Percentiles rank a stretch among this genome's conserved stretches.
Evolutionary conservation across 768 basidiomycete genomes (phyloP).

Genomic region (Hortiboletus campestris): DNA sequence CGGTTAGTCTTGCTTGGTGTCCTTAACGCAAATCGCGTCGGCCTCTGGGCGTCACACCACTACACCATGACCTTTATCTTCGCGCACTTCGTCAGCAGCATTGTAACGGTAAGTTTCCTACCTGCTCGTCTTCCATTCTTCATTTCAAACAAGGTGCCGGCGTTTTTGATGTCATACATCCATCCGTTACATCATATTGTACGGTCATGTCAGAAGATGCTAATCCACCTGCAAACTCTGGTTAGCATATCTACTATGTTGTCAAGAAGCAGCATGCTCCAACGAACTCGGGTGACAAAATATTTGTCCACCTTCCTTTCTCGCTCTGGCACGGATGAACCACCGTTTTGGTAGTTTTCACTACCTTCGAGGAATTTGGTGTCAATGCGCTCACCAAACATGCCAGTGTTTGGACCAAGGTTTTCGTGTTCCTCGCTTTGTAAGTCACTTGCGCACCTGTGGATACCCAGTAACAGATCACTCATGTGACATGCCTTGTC

Average conservation of each 20-base stretch:
- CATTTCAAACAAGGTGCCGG: conserved; percentile 7
- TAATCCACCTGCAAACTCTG: conserved; percentile 10
- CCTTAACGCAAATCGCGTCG: conserved; percentile 87
- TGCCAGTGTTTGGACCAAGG: conserved; percentile 88
- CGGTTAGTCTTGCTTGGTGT: conserved; percentile 85
- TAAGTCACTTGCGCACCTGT: conserved; percentile 35
- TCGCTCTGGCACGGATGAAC: conserved; percentile 95
- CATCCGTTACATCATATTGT: conserved; percentile 1
- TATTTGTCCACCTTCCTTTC: conserved; percentile 95
- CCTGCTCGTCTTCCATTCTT: conserved; percentile 14
- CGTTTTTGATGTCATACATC: conserved; percentile 1
- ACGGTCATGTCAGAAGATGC: conserved; percentile 6
- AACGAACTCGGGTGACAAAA: conserved; percentile 66
- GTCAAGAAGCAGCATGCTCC: conserved; percentile 84
- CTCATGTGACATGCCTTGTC: conserved; percentile 2
- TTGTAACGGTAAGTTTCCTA: conserved; percentile 43
- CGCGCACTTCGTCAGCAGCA: conserved; percentile 80
- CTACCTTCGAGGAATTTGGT: conserved; percentile 88
- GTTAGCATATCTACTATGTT: conserved; percentile 86
- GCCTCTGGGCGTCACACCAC: conserved; percentile 76
- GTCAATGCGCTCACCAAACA: conserved; percentile 59
- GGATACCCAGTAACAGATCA: neutral
- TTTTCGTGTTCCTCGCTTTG: conserved; percentile 92
- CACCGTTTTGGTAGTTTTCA: conserved; percentile 77
- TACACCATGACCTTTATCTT: conserved; percentile 85